A percentile compares a stretch with the other conserved stretches of the same genome.
Evolutionary conservation across 768 basidiomycete genomes (phyloP).

Genomic region (Pholiota molesta): DNA sequence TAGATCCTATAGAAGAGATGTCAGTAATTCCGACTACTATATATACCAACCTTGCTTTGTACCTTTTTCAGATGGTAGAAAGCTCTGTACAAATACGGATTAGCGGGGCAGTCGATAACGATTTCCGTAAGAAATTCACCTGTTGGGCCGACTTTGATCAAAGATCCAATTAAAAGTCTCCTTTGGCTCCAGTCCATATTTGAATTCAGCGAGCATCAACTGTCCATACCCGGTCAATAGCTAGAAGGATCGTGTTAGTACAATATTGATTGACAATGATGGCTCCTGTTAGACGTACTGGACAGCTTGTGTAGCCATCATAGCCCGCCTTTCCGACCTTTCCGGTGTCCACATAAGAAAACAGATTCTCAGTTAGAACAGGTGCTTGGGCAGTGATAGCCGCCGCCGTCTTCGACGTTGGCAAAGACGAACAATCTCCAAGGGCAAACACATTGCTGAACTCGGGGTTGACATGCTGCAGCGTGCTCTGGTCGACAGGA

Average conservation of each 20-base stretch:
- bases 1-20: slow-evolving; percentile 43
- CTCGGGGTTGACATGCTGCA: slow-evolving; percentile 82
- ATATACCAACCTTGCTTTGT: slow-evolving; percentile 11
- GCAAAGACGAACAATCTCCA: slow-evolving; percentile 91
- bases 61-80: slow-evolving; percentile 93
- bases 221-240: slow-evolving; percentile 82
- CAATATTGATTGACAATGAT: slow-evolving; percentile 4
- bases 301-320: slow-evolving; percentile 89
- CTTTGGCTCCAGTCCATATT: slow-evolving; percentile 86
- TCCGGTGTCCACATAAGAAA: slow-evolving; percentile 74
- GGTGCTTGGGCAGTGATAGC: slow-evolving; percentile 92
- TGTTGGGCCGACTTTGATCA: slow-evolving; percentile 76
- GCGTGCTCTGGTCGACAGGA: slow-evolving; percentile 76
- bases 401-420: slow-evolving; percentile 96
- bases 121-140: slow-evolving; percentile 44
- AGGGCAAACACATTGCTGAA: slow-evolving; percentile 84
- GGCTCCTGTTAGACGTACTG: slow-evolving; percentile 49
- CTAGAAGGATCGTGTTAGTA: slow-evolving; percentile 36
- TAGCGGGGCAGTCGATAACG: slow-evolving; percentile 6
- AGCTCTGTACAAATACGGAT: slow-evolving; percentile 38
- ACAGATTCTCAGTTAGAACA: slow-evolving; percentile 87
- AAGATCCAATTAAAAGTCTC: slow-evolving; percentile 77
- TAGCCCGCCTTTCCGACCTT: slow-evolving; percentile 71
- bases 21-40: not conserved
- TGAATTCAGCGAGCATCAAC: slow-evolving; percentile 91